Evolutionary conservation across 2,329 filamentous ascomycete genomes (phyloP), one percentile per base, ranked within the genome.

Genomic region (Alternaria infectoria): DNA sequence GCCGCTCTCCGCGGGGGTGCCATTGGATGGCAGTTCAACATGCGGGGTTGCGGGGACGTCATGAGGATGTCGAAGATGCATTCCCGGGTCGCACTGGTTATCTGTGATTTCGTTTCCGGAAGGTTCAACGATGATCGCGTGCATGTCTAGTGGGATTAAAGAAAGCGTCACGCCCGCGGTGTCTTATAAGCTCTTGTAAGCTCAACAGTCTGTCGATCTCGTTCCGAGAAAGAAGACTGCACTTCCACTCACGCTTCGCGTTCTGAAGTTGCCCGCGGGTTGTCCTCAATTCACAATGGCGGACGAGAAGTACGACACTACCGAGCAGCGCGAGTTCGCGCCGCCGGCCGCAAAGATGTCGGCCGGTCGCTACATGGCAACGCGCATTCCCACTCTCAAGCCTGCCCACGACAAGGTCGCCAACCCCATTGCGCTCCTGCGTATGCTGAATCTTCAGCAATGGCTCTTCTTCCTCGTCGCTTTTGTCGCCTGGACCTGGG

Each of bases 401-500:
- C 87, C 87, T n/a, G 84, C 86, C 1, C 86, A 86, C 82, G 81
- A 83, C 58, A 81, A 81, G 17, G 83, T 85, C 4, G 81, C 83
- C 10, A 89, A 88, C 59, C 87, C 87, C 0, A 82, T 88, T 69
- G 81, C 78, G 9, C 79, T 86, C 0, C 76, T 89, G 21, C 73
- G 78, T 17, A 74, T 86, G 49, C 80, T 88, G 7, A 87, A 86
- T 65, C 73, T 72, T 28, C 83, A 87, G 51, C 86, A 88, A 80
- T 88, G 86, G 86, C 80, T 87, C n/a, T 87, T 87, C 76, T 88
- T 87, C 74, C 72, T 81, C 8, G 79, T 81, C 43, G 77, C 80
- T 2, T 83, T 83, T 62, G 69, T 82, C 15, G 86, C 81, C 3
- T 88, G 86, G 77, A 69, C 76, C 0, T 81, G 79, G 79, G 79